A percentile compares a stretch with the other conserved stretches of the same genome.
These are phyloP conservation scores for Nepenthes gracilis DNA, from an alignment of 148 eudicot species.

Conservation along the genomic window DNA sequence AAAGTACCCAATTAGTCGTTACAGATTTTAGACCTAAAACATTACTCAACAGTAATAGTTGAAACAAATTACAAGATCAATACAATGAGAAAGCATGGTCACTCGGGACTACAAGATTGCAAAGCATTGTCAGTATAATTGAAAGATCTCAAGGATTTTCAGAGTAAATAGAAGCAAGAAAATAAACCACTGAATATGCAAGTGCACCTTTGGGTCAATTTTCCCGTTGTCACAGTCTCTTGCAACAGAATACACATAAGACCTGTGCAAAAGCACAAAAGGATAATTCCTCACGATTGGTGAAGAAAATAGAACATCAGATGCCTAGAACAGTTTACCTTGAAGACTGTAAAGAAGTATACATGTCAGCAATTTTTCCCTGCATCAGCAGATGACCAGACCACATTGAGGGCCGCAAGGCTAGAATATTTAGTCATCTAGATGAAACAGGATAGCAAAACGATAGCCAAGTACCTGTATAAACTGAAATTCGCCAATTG, in stretches of 20 bases:
- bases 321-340: slow-evolving; percentile 30
- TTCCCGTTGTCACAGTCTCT: slow-evolving; percentile 82
- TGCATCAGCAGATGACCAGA: slow-evolving; percentile 24
- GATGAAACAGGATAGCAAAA: not conserved
- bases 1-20: no score
- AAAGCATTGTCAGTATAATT: not conserved
- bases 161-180: not conserved
- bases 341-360: slow-evolving; percentile 89
- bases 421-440: not conserved
- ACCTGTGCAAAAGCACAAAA: slow-evolving; percentile 31
- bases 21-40: no score
- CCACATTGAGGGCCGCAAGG: not conserved
- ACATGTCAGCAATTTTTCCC: slow-evolving; percentile 99
- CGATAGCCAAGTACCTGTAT: slow-evolving; percentile 49
- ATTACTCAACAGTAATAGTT: no score
- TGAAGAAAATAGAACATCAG: slow-evolving; percentile 1
- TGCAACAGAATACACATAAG: slow-evolving; percentile 93
- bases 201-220: slow-evolving; percentile 59
- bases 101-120: no score
- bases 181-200: not conserved
- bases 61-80: no score
- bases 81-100: no score
- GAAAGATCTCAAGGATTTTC: not conserved
- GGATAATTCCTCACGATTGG: not conserved
- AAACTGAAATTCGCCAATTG: slow-evolving; percentile 95